phyloP scores from a whole-genome alignment of 164 flowering plant species.

The Vitis cinerea region DNA sequence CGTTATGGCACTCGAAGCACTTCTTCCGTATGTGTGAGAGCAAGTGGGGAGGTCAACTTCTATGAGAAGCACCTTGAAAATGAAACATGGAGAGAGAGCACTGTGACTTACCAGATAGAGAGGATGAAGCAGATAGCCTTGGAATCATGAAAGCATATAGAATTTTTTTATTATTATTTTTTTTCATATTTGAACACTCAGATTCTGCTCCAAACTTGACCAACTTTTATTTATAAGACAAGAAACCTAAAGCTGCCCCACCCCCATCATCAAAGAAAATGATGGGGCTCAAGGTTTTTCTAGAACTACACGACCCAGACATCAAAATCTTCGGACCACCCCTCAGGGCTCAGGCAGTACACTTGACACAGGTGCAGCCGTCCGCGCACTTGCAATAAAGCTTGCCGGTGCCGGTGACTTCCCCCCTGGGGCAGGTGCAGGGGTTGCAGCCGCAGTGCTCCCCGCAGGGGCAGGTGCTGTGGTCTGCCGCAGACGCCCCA shows the following conservation, averaged over 20 bases:
- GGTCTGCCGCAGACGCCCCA: slow-evolving; percentile 19
- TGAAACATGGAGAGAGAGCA: slow-evolving; percentile 48
- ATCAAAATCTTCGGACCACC: too few species aligned
- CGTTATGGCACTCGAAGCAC: slow-evolving; percentile 69
- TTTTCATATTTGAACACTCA: too few species aligned
- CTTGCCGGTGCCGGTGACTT: slow-evolving; percentile 29
- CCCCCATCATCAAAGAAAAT: too few species aligned
- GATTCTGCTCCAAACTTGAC: too few species aligned
- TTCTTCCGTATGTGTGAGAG: slow-evolving; percentile 34
- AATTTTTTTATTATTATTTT: too few species aligned
- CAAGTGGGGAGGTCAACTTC: slow-evolving; percentile 37
- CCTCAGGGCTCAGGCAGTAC: slow-evolving; percentile 17
- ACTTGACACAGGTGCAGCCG: slow-evolving; percentile 40
- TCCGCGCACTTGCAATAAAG: slow-evolving; percentile 46
- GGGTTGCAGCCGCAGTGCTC: slow-evolving; percentile 67
- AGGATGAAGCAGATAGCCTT: neutral
- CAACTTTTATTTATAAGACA: too few species aligned
- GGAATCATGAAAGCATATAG: too few species aligned
- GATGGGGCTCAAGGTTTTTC: too few species aligned
- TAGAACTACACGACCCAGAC: too few species aligned
- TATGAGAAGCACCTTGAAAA: slow-evolving; percentile 46
- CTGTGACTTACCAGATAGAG: slow-evolving; percentile 28
- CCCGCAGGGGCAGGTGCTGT: slow-evolving; percentile 51
- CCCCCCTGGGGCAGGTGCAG: slow-evolving; percentile 33
- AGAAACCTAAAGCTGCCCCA: too few species aligned